Conservation (phyloP, 1,139 yeast genomes). For the Trichomonascaceae sp. region DNA sequence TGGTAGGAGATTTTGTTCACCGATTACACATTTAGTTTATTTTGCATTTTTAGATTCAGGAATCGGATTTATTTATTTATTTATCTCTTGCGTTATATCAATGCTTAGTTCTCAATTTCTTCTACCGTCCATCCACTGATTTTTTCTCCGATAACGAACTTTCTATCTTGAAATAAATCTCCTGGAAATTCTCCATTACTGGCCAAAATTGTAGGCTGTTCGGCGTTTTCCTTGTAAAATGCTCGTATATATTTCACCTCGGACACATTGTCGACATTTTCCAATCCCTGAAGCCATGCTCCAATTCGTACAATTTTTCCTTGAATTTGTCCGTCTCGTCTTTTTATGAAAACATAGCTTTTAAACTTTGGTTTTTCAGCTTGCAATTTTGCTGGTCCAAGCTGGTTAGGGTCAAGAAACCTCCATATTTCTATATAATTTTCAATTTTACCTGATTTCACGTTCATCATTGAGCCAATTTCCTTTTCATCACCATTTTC, state of each 20-base stretch:
- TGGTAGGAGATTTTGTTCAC: not conserved
- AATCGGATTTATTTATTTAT: no score
- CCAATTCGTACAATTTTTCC: conserved; percentile 23
- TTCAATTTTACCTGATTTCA: conserved; percentile 40
- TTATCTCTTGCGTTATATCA: no score
- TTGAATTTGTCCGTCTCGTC: conserved; percentile 12
- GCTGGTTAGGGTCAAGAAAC: conserved; percentile 39
- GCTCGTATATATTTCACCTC: not conserved
- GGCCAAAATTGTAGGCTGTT: not conserved
- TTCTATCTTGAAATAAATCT: not conserved
- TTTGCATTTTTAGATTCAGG: not conserved
- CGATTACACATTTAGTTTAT: not conserved
- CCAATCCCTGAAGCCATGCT: conserved; percentile 21
- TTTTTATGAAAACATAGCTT: conserved; percentile 15
- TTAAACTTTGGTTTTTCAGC: not conserved
- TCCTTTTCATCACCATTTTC: conserved; percentile 44
- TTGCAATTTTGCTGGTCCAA: conserved; percentile 2
- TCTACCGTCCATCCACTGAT: conserved; percentile 1
- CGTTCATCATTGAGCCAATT: conserved; percentile 48
- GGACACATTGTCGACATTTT: not conserved
- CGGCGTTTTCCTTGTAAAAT: not conserved
- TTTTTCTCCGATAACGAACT: not conserved
- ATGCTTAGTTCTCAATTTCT: not conserved
- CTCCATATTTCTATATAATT: conserved; percentile 56
- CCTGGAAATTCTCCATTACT: not conserved